Percentiles rank a stretch among this genome's conserved stretches.
Evolutionary conservation across 2,329 filamentous ascomycete species (phyloP).

Genomic region (Verticillium zaregamsianum): DNA sequence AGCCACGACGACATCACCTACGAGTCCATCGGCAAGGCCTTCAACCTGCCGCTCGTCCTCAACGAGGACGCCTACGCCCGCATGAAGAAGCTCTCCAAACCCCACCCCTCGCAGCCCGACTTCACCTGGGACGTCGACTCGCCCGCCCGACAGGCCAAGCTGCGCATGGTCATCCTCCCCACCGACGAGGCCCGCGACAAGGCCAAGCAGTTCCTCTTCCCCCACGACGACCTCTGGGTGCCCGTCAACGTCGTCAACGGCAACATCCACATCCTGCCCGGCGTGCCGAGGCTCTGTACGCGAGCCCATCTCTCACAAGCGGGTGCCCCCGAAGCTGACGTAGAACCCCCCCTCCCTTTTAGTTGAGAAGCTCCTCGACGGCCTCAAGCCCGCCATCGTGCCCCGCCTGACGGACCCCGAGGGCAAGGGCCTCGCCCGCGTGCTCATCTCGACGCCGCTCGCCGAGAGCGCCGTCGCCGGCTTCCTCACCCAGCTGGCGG

Average conservation of each 20-base stretch:
- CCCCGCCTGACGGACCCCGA: conserved; percentile 74
- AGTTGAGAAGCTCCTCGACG: conserved; percentile 73
- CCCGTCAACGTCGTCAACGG: conserved; percentile 85
- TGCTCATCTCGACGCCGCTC: conserved; percentile 83
- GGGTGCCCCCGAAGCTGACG: not conserved
- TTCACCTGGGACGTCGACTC: conserved; percentile 86
- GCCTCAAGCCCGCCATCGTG: conserved; percentile 66
- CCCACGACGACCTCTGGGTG: conserved; percentile 81
- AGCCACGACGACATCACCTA: conserved; percentile 99
- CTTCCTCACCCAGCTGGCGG: conserved; percentile 77
- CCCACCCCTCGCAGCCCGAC: conserved; percentile 65
- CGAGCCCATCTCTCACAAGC: conserved; percentile 1
- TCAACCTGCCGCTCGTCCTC: conserved; percentile 69
- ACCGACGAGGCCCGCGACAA: conserved; percentile 63
- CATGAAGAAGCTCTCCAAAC: conserved; percentile 79
- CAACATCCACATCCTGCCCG: conserved; percentile 89
- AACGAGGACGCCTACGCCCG: conserved; percentile 72
- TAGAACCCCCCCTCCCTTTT: not conserved
- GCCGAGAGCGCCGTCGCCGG: conserved; percentile 80
- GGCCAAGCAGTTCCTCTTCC: conserved; percentile 73
- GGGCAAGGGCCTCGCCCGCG: conserved; percentile 72
- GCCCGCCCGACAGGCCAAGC: conserved; percentile 71
- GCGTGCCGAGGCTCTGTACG: conserved; percentile 75
- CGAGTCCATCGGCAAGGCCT: conserved; percentile 86
- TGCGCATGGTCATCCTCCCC: conserved; percentile 88